These are phyloP conservation scores for Aureobasidium sp. DNA, from an alignment of 2,329 filamentous ascomycete species.

Conservation along the genomic window DNA sequence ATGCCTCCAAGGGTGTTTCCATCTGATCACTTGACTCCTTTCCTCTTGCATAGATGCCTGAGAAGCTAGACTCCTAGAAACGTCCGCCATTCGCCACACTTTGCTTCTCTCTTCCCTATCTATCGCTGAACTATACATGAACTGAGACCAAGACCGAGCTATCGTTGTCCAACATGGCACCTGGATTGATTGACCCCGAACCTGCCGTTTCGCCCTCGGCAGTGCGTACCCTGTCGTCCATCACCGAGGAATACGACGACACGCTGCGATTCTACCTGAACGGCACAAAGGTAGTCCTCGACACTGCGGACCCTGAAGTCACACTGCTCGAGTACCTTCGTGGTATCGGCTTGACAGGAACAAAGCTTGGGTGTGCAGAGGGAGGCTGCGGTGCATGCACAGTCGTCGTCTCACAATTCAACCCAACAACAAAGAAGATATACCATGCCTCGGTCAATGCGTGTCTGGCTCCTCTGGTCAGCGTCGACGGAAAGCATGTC, in stretches of 20 bases:
- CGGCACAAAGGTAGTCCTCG: constrained; percentile 78
- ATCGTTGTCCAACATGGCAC: constrained; percentile 42
- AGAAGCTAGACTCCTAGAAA: background rate
- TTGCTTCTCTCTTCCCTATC: background rate
- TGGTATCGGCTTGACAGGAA: constrained; percentile 87
- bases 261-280: constrained; percentile 90
- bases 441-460: constrained; percentile 97
- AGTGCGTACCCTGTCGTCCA: constrained; percentile 43
- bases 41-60: background rate
- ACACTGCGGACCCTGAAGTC: constrained; percentile 81
- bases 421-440: constrained; percentile 83
- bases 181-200: constrained; percentile 43
- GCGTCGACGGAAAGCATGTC: constrained; percentile 94
- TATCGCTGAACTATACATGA: background rate
- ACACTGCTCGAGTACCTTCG: constrained; percentile 89
- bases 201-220: constrained; percentile 39
- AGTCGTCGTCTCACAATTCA: constrained; percentile 87
- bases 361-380: constrained; percentile 93
- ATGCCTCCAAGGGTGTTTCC: background rate
- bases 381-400: constrained; percentile 96
- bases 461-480: constrained; percentile 84
- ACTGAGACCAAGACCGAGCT: background rate
- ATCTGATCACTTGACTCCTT: background rate
- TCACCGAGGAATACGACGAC: constrained; percentile 76
- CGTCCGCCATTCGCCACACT: background rate